Evolutionary conservation across 345 rosid species (phyloP).

Genomic region (Populus tremula): DNA sequence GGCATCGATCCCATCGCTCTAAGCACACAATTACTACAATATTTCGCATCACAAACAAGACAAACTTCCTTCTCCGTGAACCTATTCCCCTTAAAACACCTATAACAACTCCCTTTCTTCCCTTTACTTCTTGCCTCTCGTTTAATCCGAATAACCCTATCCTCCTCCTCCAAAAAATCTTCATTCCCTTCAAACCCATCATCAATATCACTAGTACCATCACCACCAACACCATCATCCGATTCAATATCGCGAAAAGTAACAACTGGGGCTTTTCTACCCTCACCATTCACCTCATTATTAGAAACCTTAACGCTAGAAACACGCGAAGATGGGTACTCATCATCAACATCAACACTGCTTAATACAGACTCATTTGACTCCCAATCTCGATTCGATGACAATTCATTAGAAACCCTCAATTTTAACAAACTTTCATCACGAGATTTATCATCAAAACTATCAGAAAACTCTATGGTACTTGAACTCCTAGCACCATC

Average conservation of each 20-base stretch:
- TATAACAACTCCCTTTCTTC: slow-evolving; percentile 82
- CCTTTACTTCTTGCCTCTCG: slow-evolving; percentile 65
- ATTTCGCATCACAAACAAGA: slow-evolving; percentile 91
- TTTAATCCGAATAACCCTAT: slow-evolving; percentile 36
- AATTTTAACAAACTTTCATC: slow-evolving; percentile 40
- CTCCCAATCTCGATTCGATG: slow-evolving; percentile 61
- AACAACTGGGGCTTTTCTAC: slow-evolving; percentile 55
- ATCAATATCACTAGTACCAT: slow-evolving; percentile 11
- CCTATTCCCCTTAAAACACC: slow-evolving; percentile 81
- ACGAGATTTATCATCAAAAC: slow-evolving; percentile 55
- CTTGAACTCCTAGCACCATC: slow-evolving; percentile 38
- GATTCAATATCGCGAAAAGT: slow-evolving; percentile 66
- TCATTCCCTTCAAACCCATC: slow-evolving; percentile 21
- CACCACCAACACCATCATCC: slow-evolving; percentile 45
- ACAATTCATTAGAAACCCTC: slow-evolving; percentile 45
- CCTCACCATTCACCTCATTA: slow-evolving; percentile 38
- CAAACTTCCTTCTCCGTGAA: slow-evolving; percentile 97
- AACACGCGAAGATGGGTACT: slow-evolving; percentile 83
- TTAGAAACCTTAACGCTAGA: slow-evolving; percentile 46
- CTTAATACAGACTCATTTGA: slow-evolving; percentile 82
- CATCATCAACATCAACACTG: slow-evolving; percentile 27
- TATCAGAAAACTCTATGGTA: slow-evolving; percentile 47
- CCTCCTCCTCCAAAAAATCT: slow-evolving; percentile 42
- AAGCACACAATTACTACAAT: slow-evolving; percentile 86
- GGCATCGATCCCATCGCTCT: slow-evolving; percentile 99